A percentile compares a stretch with the other conserved stretches of the same genome.
phyloP scores from a whole-genome alignment of 352 stramenopile genomes.

The Phytophthora parvispora region DNA sequence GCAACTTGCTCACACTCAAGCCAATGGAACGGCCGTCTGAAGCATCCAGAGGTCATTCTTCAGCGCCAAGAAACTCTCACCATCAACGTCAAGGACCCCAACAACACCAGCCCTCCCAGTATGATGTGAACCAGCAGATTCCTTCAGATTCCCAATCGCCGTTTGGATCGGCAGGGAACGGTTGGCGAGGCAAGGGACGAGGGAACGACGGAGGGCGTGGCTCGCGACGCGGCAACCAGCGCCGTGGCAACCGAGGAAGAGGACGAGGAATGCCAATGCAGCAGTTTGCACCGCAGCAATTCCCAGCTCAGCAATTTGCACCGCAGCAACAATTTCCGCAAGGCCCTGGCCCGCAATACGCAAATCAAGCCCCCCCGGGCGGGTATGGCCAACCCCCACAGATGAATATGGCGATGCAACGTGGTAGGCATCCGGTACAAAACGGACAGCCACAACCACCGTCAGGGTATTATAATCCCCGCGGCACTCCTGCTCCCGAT shows the following conservation, averaged over 20 bases:
- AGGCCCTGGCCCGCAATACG: slow-evolving; percentile 21
- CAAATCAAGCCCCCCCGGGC: slow-evolving; percentile 26
- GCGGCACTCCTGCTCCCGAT: slow-evolving; percentile 13
- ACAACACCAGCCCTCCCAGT: slow-evolving; percentile 17
- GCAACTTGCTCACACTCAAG: slow-evolving; percentile 78
- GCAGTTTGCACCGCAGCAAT: slow-evolving; percentile 23
- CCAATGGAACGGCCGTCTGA: slow-evolving; percentile 59
- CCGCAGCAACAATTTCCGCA: slow-evolving; percentile 24
- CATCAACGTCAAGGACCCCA: slow-evolving; percentile 26
- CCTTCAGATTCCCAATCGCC: slow-evolving; percentile 8
- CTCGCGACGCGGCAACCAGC: slow-evolving; percentile 28
- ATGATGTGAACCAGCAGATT: slow-evolving; percentile 16
- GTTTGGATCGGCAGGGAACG: slow-evolving; percentile 25
- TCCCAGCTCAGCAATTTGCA: slow-evolving; percentile 10
- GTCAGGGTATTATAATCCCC: slow-evolving; percentile 25
- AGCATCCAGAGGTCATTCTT: slow-evolving; percentile 13
- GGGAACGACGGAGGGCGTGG: slow-evolving; percentile 40
- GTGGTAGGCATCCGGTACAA: slow-evolving; percentile 8
- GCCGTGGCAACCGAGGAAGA: slow-evolving; percentile 41
- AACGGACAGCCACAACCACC: slow-evolving; percentile 4
- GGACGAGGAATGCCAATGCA: slow-evolving; percentile 31
- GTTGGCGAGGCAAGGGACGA: slow-evolving; percentile 49
- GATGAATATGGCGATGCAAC: slow-evolving; percentile 32
- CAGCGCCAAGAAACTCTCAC: slow-evolving; percentile 23
- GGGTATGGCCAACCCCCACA: slow-evolving; percentile 25